Base-by-base conservation (phyloP, 139 green algal species). In the Auxenochlorella pyrenoidosa region DNA sequence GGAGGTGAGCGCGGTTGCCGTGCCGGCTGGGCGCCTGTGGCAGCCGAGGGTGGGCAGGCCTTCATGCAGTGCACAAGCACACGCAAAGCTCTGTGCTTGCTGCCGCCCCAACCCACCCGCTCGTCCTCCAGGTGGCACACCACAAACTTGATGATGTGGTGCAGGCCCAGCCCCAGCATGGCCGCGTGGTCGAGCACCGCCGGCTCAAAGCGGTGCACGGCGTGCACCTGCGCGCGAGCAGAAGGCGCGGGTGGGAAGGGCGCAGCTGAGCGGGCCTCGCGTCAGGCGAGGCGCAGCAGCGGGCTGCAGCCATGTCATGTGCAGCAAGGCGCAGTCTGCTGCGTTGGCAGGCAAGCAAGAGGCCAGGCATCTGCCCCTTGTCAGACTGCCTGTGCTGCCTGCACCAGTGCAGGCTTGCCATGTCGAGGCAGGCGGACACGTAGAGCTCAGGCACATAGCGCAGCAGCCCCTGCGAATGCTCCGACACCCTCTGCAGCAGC, bases 371-470 rank as follows among this genome's bases (percentile, higher is more conserved):
- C 32, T 75, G 30, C 28, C 30, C 22, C 28, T 32, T 40, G 3
- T 24, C 66, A 40, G 19, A 16, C 66, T 32, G 68, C 60, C 60
- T 32, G 60, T 32, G 13, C 70, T 32, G 15, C 36, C 68, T 28
- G 8, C 24, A 38, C 24, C 26, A 10, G 28, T 71, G 63, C 13
- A 34, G 2, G 24, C 77, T 43, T 78, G 72, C 77, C 95, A 88
- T 96, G 92, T 97, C 94, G 73, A 97, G 83, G 47, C 92, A 40
- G 30, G 88, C 71, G 68, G 96, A 93, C 43, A 96, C 21, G 76
- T 96, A 97, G 16, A 93, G 86, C 85, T 97, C 95, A 0, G 95
- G 91, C 32, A 95, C 86, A 75, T 94, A 95, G 0, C 84, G 71
- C 59, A 96, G 90, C 71, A 95, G 90, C 28, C 75, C 73, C 43